phyloP scores from a whole-genome alignment of 2,329 filamentous ascomycete species.

The Gremmenia infestans region DNA sequence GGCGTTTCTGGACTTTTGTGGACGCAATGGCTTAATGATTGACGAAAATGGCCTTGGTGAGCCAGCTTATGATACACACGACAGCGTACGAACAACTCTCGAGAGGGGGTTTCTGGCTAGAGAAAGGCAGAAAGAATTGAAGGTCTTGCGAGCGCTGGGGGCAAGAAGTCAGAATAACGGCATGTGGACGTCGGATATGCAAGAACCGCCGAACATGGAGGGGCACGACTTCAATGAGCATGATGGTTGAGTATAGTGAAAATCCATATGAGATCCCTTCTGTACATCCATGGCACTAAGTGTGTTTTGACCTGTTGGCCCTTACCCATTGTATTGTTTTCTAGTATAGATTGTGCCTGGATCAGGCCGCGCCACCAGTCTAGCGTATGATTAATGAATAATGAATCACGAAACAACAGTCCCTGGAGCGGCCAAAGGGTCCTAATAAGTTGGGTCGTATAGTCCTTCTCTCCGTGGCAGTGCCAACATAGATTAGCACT shows the following conservation, averaged over 20 bases:
- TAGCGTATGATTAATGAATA: no score
- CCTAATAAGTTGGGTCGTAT: no score
- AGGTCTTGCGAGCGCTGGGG: not conserved
- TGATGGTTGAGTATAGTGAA: not conserved
- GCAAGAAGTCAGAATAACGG: not conserved
- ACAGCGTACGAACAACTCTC: not conserved
- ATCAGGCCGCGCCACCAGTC: no score
- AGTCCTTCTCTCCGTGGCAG: no score
- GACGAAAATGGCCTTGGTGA: not conserved
- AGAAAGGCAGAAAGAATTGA: not conserved
- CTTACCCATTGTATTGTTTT: no score
- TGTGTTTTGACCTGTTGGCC: no score
- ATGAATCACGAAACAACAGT: no score
- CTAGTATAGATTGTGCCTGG: no score
- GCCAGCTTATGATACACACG: not conserved
- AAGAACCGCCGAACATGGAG: not conserved
- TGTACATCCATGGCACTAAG: no score
- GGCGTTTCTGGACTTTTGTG: slow-evolving; percentile 14
- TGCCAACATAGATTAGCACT: no score
- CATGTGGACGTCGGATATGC: not conserved
- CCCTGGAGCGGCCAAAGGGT: no score
- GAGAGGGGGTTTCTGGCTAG: slow-evolving; percentile 6
- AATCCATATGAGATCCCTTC: not conserved
- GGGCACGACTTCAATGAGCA: not conserved
- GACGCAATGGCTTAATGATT: slow-evolving; percentile 11